Evolutionary conservation across 2,329 filamentous ascomycete species (phyloP).

Genomic region (Pestalotiopsis sp.): DNA sequence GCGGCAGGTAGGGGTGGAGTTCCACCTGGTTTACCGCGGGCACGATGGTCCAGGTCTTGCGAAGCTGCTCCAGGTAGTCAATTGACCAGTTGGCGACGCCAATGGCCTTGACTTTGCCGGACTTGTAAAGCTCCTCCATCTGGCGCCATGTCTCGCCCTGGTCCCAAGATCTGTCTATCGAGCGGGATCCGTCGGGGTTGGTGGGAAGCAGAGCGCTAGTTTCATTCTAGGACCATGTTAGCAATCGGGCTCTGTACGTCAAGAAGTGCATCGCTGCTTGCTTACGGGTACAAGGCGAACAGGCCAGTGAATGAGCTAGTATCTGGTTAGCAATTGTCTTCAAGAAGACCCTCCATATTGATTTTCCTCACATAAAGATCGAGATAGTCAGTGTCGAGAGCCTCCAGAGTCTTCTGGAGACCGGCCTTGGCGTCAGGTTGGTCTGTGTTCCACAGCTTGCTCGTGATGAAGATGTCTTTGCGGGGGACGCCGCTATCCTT

Average conservation of each 20-base stretch:
- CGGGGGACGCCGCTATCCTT: constrained; percentile 21
- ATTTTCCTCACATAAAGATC: constrained; percentile 31
- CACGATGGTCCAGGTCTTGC: constrained; percentile 38
- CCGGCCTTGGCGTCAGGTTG: constrained; percentile 32
- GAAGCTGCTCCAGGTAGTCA: constrained; percentile 52
- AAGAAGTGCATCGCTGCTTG: background rate
- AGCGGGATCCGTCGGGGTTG: constrained; percentile 19
- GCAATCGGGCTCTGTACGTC: no score
- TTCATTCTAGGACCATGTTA: constrained; percentile 20
- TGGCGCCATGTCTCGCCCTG: constrained; percentile 15
- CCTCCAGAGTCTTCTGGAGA: constrained; percentile 33
- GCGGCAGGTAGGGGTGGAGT: constrained; percentile 46
- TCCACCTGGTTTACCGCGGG: constrained; percentile 55
- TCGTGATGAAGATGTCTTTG: constrained; percentile 12
- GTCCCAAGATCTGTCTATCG: constrained; percentile 23
- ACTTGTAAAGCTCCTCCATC: constrained; percentile 43
- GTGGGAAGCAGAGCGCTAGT: constrained; percentile 19
- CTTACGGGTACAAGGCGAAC: constrained; percentile 16
- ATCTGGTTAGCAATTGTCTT: background rate
- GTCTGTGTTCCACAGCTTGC: constrained; percentile 26
- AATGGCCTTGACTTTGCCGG: constrained; percentile 56
- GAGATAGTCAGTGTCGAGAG: constrained; percentile 37
- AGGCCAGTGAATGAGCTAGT: constrained; percentile 36
- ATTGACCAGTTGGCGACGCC: constrained; percentile 61
- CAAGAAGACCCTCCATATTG: no score